Evolutionary conservation across 164 flowering plant genomes (phyloP), one percentile per base, ranked within the genome.

Genomic region (Liquidambar formosana): DNA sequence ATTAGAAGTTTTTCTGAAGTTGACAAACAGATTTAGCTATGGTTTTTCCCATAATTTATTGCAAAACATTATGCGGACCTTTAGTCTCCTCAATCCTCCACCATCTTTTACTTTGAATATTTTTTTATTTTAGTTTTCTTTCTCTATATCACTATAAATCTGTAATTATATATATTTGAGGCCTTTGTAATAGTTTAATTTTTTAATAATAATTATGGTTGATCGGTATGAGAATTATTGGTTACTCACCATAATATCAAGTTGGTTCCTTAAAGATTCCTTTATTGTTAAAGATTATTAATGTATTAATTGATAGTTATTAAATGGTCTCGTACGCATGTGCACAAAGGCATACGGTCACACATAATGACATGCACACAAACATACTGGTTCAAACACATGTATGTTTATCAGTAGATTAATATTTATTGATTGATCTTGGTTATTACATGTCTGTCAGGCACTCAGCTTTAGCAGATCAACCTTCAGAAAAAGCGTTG

Each of bases 401-500:
- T 16, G 6, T 59, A 33, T 59, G 28, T 59, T 27, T 59, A 26
- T 54, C 21, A 21, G 27, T 54, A 22, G 23, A 54, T 54, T 54
- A 12, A 44, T 25, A 10, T 8, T 33, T 52, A 45, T 8, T 22
- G 27, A 58, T 58, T 68, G 49, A 58, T 27, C 41, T 56, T 58
- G 38, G 19, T 22, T 11, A 28, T 59, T 33, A 46, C 10, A 47
- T 68, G 51, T 57, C 64, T 73, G 52, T 14, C 65, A 89, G 98
- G 87, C 75, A 77, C 64, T 65, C 73, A 58, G 69, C 75, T 69
- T 65, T 65, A 46, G 78, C 75, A 61, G 75, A 70, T 72, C 86
- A 76, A 76, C 69, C 67, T 61, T 80, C 82, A 58, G 89, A 81
- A 70, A 68, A 54, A 53, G 75, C 78, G 38, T 69, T 84, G 9